These are phyloP conservation scores for Hypomontagnella monticulosa DNA, from an alignment of 495 filamentous ascomycete genomes.

Conservation along the genomic window DNA sequence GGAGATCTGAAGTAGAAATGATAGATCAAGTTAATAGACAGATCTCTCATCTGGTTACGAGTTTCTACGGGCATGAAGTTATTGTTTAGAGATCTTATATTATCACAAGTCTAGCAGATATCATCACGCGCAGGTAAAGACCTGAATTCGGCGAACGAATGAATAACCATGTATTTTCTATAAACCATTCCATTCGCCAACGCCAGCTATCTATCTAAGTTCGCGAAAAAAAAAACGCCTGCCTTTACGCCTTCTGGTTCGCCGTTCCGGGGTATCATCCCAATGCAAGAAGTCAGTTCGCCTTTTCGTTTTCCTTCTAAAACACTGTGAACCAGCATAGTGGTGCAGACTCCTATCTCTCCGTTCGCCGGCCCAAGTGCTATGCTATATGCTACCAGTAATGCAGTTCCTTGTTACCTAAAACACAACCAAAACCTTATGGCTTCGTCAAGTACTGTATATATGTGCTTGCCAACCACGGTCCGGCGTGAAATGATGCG, in stretches of 20 bases:
- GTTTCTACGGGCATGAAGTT: background rate
- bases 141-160: too few relatives aligned
- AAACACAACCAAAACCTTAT: too few relatives aligned
- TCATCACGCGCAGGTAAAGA: too few relatives aligned
- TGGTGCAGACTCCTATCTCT: background rate
- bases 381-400: background rate
- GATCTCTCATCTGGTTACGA: background rate
- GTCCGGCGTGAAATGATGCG: too few relatives aligned
- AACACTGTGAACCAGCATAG: background rate
- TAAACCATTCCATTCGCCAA: background rate
- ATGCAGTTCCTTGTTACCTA: background rate
- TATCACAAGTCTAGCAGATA: too few relatives aligned
- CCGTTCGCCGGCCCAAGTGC: background rate
- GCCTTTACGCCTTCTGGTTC: background rate
- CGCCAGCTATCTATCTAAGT: background rate
- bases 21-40: conserved; percentile 6
- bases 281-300: too few relatives aligned
- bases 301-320: background rate
- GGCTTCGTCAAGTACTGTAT: background rate
- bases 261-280: background rate
- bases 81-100: background rate
- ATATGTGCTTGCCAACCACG: conserved; percentile 1
- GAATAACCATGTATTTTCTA: background rate
- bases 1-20: conserved; percentile 15
- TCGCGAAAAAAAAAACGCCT: conserved; percentile 2